Percentiles rank a stretch among this genome's conserved stretches.
phyloP scores from a whole-genome alignment of 1,284 basidiomycete genomes.

The Ganoderma sinense region DNA sequence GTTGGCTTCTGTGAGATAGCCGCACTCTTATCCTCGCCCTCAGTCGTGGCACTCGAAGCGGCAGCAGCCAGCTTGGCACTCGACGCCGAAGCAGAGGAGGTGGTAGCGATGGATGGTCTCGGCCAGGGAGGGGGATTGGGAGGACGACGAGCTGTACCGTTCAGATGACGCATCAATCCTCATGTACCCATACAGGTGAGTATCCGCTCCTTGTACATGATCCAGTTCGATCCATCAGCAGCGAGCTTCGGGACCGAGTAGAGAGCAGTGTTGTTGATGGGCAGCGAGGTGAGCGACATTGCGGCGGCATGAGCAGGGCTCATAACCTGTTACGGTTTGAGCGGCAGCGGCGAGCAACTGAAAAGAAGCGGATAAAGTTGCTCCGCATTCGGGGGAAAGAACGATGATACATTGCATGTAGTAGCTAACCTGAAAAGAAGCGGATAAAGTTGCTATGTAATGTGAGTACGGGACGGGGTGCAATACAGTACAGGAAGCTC shows the following conservation, averaged over 20 bases:
- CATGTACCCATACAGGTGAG: constrained; percentile 33
- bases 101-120: constrained; percentile 1
- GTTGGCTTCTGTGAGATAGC: too few relatives aligned
- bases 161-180: constrained; percentile 37
- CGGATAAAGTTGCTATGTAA: too few relatives aligned
- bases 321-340: constrained; percentile 6
- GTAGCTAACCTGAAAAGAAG: too few relatives aligned
- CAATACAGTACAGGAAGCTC: too few relatives aligned
- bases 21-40: neutral
- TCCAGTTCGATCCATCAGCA: constrained; percentile 44
- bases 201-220: constrained; percentile 39
- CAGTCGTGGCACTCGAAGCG: constrained; percentile 2
- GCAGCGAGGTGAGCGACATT: neutral
- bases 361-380: too few relatives aligned
- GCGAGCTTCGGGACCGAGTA: constrained; percentile 38
- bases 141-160: constrained; percentile 33
- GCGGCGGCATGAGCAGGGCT: constrained; percentile 1
- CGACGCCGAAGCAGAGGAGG: constrained; percentile 9
- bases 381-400: too few relatives aligned
- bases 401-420: too few relatives aligned
- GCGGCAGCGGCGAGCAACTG: too few relatives aligned
- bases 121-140: constrained; percentile 18
- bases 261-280: constrained; percentile 7
- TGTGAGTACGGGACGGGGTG: too few relatives aligned
- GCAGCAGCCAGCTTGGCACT: neutral